Percentiles rank a stretch among this genome's conserved stretches.
Conservation (phyloP, 805 yeast species). For the Ogataea parapolymorpha region DNA sequence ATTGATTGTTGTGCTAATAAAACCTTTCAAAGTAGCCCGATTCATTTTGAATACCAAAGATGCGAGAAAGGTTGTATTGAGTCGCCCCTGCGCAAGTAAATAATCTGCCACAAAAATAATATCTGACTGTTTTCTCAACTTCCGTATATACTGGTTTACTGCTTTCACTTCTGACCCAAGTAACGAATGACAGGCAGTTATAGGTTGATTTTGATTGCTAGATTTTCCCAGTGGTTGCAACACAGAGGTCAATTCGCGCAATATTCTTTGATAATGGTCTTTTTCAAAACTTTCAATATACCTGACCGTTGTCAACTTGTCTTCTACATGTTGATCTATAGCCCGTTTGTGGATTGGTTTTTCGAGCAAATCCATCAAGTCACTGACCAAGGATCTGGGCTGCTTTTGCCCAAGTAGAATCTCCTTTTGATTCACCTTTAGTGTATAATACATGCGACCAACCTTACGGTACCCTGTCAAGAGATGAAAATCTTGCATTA, state of each 20-base stretch:
- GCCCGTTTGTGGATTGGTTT: neutral
- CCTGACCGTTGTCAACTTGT: neutral
- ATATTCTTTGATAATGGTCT: neutral
- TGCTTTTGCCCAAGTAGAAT: too few species aligned
- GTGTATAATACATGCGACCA: too few species aligned
- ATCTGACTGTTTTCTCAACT: neutral
- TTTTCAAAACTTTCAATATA: neutral
- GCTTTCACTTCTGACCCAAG: neutral
- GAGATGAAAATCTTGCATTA: too few species aligned
- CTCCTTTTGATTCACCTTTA: too few species aligned
- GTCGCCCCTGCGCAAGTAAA: neutral
- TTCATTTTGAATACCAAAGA: slow-evolving; percentile 21
- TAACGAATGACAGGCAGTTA: neutral
- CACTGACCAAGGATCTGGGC: neutral
- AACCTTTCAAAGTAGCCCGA: slow-evolving; percentile 14
- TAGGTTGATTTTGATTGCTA: neutral
- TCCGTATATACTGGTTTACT: neutral
- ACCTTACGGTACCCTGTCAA: too few species aligned
- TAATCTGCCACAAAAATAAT: neutral
- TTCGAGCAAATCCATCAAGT: slow-evolving; percentile 2
- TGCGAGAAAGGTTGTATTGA: neutral
- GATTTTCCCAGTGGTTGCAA: neutral
- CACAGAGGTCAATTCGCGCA: neutral
- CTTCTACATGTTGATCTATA: slow-evolving; percentile 2
- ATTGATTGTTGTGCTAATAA: slow-evolving; percentile 1